Evolutionary conservation across 1,284 basidiomycete genomes (phyloP).

Genomic region (Rhodotorula sp.): DNA sequence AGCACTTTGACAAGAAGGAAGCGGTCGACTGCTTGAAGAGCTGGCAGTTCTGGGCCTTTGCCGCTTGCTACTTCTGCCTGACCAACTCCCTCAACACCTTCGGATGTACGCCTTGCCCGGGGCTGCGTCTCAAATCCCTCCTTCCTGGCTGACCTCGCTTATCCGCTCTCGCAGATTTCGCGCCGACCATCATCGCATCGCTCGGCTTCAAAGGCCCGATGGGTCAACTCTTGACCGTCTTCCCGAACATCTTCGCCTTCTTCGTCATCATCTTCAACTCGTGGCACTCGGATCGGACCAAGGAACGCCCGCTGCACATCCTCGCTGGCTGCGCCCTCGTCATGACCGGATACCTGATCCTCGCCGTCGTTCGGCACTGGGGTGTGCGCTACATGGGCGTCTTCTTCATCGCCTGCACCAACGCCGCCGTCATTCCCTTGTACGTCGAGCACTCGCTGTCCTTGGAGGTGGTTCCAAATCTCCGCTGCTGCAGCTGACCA

Average conservation of each 20-base stretch:
- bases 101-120: slow-evolving; percentile 7
- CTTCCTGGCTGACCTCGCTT: slow-evolving; percentile 21
- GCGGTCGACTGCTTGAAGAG: slow-evolving; percentile 42
- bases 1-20: slow-evolving; percentile 43
- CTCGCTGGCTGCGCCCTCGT: slow-evolving; percentile 11
- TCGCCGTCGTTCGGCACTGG: slow-evolving; percentile 42
- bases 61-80: slow-evolving; percentile 23
- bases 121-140: neutral
- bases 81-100: slow-evolving; percentile 21
- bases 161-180: slow-evolving; percentile 14
- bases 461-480: too few relatives aligned
- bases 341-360: slow-evolving; percentile 44
- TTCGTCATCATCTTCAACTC: slow-evolving; percentile 32
- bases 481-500: neutral
- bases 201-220: slow-evolving; percentile 35
- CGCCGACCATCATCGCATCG: slow-evolving; percentile 18
- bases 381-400: slow-evolving; percentile 44
- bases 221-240: slow-evolving; percentile 30
- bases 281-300: slow-evolving; percentile 27
- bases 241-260: slow-evolving; percentile 31
- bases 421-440: slow-evolving; percentile 45
- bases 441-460: neutral
- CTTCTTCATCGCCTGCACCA: slow-evolving; percentile 46
- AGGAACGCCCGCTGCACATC: slow-evolving; percentile 39
- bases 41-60: slow-evolving; percentile 47